Evolutionary conservation across 306 rosid genomes (phyloP).

Genomic region (Corylus americana): DNA sequence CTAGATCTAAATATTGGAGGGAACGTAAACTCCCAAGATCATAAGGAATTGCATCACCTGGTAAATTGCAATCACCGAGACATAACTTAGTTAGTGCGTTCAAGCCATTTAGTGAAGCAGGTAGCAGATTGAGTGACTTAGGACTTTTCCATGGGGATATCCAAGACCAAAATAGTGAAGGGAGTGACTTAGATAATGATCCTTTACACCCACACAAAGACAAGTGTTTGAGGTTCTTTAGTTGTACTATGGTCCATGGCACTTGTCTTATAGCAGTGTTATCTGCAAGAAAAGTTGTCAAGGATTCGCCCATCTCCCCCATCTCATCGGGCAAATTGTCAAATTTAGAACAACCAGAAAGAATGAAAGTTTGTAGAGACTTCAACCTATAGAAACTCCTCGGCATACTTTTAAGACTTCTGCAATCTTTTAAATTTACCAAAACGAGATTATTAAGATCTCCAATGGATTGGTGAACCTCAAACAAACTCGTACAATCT

Average conservation of each 20-base stretch:
- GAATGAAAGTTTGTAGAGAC: conserved; percentile 36
- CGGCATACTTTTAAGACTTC: too few relatives aligned
- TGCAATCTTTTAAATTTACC: too few relatives aligned
- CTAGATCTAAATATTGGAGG: not conserved
- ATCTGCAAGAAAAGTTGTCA: conserved; percentile 22
- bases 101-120: conserved; percentile 22
- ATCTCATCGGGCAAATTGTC: conserved; percentile 35
- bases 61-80: conserved; percentile 12
- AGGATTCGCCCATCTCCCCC: conserved; percentile 38
- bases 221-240: too few relatives aligned
- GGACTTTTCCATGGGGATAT: conserved; percentile 28
- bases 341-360: conserved; percentile 46
- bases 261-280: conserved; percentile 37
- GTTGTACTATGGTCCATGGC: conserved; percentile 9
- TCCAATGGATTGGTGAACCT: too few relatives aligned
- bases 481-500: too few relatives aligned
- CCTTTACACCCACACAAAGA: too few relatives aligned
- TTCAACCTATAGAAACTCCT: conserved; percentile 26
- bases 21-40: conserved; percentile 1
- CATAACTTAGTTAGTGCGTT: not conserved
- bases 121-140: not conserved
- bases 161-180: not conserved
- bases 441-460: too few relatives aligned
- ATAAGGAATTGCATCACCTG: not conserved
- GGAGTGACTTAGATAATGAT: too few relatives aligned